phyloP scores from a whole-genome alignment of 331 rosid genomes.

The Phaseolus coccineus region DNA sequence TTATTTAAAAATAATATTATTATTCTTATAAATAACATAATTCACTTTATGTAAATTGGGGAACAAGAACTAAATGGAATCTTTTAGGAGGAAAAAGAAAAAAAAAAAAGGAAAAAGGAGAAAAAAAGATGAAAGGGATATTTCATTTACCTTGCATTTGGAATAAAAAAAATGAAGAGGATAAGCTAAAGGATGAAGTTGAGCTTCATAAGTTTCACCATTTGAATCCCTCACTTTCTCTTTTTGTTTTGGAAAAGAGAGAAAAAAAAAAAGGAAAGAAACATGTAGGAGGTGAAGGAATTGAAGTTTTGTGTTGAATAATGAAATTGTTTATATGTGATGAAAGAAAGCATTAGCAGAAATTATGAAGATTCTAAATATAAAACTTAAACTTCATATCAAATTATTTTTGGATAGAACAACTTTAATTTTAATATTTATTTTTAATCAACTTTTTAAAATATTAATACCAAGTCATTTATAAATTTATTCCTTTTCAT shows the following conservation, averaged over 20 bases:
- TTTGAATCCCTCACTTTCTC: slow-evolving; percentile 28
- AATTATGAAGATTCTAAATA: no score
- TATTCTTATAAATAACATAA: not conserved
- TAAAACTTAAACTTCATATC: no score
- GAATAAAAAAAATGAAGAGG: not conserved
- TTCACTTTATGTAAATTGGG: slow-evolving; percentile 24
- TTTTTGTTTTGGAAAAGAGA: slow-evolving; percentile 30
- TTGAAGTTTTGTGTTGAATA: not conserved
- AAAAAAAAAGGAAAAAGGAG: not conserved
- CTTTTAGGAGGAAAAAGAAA: slow-evolving; percentile 23
- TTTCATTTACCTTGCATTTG: slow-evolving; percentile 38
- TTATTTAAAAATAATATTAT: no score
- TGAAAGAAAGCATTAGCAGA: no score
- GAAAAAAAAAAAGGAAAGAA: not conserved
- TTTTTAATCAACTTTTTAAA: no score
- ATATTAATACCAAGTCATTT: no score
- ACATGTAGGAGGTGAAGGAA: no score
- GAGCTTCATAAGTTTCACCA: slow-evolving; percentile 40
- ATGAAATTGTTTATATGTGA: no score
- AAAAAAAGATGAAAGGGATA: slow-evolving; percentile 44
- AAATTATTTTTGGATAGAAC: no score
- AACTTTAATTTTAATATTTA: no score
- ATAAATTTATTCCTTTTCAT: no score
- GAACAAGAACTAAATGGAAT: slow-evolving; percentile 36
- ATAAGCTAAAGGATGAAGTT: not conserved